These are phyloP conservation scores for Tulasnella sp. DNA, from an alignment of 768 basidiomycete species.

Conservation along the genomic window DNA sequence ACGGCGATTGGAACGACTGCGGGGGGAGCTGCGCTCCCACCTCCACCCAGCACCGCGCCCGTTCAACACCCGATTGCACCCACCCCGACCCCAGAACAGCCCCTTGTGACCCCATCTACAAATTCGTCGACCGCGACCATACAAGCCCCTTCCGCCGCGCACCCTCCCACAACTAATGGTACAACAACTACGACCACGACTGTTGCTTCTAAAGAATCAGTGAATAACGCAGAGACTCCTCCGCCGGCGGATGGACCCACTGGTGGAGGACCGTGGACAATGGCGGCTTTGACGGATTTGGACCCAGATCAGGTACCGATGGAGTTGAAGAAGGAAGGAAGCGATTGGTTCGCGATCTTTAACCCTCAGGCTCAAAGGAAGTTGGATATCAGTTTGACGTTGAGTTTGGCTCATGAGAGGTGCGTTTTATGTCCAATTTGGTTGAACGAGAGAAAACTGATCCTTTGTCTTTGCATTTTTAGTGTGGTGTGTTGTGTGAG, in stretches of 20 bases:
- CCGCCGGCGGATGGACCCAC: not conserved
- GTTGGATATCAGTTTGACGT: slow-evolving; percentile 33
- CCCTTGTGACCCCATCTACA: no score
- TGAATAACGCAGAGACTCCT: not conserved
- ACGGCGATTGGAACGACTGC: not conserved
- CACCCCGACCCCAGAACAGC: slow-evolving; percentile 8
- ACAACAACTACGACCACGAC: not conserved
- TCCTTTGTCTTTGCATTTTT: not conserved
- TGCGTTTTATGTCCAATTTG: slow-evolving; percentile 15
- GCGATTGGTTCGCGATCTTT: slow-evolving; percentile 37
- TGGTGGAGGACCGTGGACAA: slow-evolving; percentile 5
- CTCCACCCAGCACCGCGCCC: slow-evolving; percentile 3
- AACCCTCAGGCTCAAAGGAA: slow-evolving; percentile 33
- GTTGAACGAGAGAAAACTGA: not conserved
- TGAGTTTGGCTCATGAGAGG: slow-evolving; percentile 38
- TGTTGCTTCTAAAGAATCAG: not conserved
- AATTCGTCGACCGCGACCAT: not conserved
- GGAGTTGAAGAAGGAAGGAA: slow-evolving; percentile 31
- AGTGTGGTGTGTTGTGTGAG: slow-evolving; percentile 84
- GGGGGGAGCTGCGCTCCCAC: slow-evolving; percentile 11
- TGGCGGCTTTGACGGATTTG: slow-evolving; percentile 18
- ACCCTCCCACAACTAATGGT: not conserved
- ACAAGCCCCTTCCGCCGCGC: not conserved
- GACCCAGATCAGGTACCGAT: slow-evolving; percentile 18
- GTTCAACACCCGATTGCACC: not conserved